phyloP scores from a whole-genome alignment of 2,329 filamentous ascomycete genomes.

The Pseudogymnoascus sp. region DNA sequence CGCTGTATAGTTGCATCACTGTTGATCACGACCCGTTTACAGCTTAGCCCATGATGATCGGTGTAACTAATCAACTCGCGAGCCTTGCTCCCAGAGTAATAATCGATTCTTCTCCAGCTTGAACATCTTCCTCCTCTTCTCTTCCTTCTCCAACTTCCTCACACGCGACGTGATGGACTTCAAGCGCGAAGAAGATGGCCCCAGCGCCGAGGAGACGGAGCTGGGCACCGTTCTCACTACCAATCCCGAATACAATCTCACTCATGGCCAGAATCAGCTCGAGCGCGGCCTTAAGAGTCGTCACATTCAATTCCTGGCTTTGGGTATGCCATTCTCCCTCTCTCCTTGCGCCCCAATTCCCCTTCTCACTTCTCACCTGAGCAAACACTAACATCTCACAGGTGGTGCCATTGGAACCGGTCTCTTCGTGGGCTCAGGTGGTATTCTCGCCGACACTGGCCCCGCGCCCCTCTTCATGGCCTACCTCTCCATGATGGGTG shows the following conservation, averaged over 20 bases:
- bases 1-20: conserved; percentile 4
- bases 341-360: background rate
- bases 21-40: conserved; percentile 2
- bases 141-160: conserved; percentile 7
- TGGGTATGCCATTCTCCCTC: conserved; percentile 34
- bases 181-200: conserved; percentile 14
- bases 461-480: conserved; percentile 65
- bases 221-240: conserved; percentile 17
- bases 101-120: background rate
- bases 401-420: conserved; percentile 57
- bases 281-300: conserved; percentile 53
- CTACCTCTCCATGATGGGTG: conserved; percentile 52
- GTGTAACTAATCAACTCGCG: conserved; percentile 11
- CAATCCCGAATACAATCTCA: conserved; percentile 34
- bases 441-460: conserved; percentile 49
- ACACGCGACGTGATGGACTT: conserved; percentile 6
- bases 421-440: conserved; percentile 57
- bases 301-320: conserved; percentile 55
- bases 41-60: conserved; percentile 7
- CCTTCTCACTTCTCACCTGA: background rate
- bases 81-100: background rate
- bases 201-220: conserved; percentile 14
- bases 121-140: background rate
- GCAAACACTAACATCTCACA: conserved; percentile 15
- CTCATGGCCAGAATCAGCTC: conserved; percentile 37